phyloP scores from a whole-genome alignment of 805 yeast species.

The Blastobotrys robertii region DNA sequence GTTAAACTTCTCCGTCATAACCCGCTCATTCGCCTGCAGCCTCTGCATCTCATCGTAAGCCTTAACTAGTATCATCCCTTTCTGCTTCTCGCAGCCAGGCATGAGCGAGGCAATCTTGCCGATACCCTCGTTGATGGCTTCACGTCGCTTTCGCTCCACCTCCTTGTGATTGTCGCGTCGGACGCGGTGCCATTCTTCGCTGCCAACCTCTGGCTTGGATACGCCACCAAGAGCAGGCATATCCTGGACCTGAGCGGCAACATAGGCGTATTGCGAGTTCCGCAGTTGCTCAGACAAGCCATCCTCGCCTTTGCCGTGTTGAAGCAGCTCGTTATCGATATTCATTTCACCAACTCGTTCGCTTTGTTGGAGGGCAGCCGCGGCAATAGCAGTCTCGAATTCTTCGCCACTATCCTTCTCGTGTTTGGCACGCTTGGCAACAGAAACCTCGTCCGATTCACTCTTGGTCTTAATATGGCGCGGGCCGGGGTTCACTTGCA shows the following conservation, averaged over 20 bases:
- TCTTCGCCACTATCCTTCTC: background rate
- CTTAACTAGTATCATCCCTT: slow-evolving; percentile 78
- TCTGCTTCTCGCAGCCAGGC: slow-evolving; percentile 79
- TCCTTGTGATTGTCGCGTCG: slow-evolving; percentile 90
- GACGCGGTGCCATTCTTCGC: slow-evolving; percentile 73
- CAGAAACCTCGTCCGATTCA: too few species aligned
- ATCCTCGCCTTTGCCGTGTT: too few species aligned
- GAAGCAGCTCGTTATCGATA: too few species aligned
- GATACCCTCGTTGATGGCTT: slow-evolving; percentile 80
- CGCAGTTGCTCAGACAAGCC: background rate
- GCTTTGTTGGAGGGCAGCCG: slow-evolving; percentile 2
- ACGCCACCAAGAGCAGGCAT: background rate
- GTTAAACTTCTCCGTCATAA: slow-evolving; percentile 90
- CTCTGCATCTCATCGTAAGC: slow-evolving; percentile 87
- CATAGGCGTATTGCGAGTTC: background rate
- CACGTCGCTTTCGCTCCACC: slow-evolving; percentile 88
- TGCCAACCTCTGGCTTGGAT: slow-evolving; percentile 58
- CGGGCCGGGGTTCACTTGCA: too few species aligned
- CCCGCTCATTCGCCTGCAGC: slow-evolving; percentile 81
- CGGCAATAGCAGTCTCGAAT: slow-evolving; percentile 5
- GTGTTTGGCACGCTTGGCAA: too few species aligned
- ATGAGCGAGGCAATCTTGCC: slow-evolving; percentile 65
- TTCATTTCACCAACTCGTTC: too few species aligned
- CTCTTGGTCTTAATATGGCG: too few species aligned
- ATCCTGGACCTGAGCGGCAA: background rate